Conservation (phyloP, 2,329 filamentous ascomycete species). For the Apiospora aurea region DNA sequence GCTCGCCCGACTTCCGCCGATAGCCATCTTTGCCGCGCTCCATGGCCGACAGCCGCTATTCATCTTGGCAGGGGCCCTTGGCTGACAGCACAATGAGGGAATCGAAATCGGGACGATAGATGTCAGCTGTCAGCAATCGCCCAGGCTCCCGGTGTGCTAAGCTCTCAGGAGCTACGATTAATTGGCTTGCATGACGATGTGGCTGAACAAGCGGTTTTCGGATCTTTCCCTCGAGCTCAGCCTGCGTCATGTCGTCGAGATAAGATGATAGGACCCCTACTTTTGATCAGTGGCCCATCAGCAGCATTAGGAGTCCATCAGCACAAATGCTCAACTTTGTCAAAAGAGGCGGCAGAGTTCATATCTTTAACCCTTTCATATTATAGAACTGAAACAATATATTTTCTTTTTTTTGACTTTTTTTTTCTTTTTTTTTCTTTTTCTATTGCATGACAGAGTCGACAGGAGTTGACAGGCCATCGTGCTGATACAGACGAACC, state of each 20-base stretch:
- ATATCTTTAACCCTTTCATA: no score
- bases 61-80: not conserved
- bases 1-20: not conserved
- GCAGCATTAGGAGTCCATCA: not conserved
- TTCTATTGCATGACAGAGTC: not conserved
- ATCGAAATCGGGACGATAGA: not conserved
- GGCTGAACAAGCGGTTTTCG: not conserved
- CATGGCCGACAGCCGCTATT: not conserved
- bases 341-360: not conserved
- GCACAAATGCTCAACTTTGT: not conserved
- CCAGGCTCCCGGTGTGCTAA: not conserved
- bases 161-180: not conserved
- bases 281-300: not conserved
- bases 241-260: not conserved
- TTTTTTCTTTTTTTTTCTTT: not conserved
- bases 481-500: not conserved
- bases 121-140: not conserved
- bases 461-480: not conserved
- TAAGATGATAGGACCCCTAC: not conserved
- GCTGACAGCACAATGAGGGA: not conserved
- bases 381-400: not conserved
- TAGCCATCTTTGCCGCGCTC: not conserved
- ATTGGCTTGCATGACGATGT: not conserved
- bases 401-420: not conserved
- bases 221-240: not conserved